Evolutionary conservation across 2,329 filamentous ascomycete genomes (phyloP), one percentile per base, ranked within the genome.

Genomic region (Trichoderma sp.): DNA sequence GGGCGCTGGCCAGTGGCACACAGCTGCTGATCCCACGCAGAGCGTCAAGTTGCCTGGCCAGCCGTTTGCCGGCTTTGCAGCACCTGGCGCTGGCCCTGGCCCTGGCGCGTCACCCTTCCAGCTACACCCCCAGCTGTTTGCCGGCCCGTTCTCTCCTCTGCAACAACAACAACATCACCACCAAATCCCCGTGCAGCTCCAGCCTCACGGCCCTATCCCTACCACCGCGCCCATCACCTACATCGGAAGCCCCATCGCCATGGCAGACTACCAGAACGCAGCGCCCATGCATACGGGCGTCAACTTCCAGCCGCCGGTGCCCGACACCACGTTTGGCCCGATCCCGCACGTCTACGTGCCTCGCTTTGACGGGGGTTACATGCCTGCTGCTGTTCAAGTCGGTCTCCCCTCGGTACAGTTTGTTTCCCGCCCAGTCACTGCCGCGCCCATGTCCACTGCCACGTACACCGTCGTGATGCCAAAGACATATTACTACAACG

Each of bases 291-390:
- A 76, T 34, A 71, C 71, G 55, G 82, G 81, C 62, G 72, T 83
- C 57, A 81, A 84, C 72, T 87, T 83, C 70, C 83, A 87, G 71
- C 86, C 85, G 1, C 85, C 83, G 30, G 83, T 85, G 17, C 83
- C 84, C 3, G 83, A 86, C 69, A 86, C 84, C 17, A 82, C 81
- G 50, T 79, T 81, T 71, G 86, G 85, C 3, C 81, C 83, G 2
- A 83, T 83, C 65, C 71, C 79, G 30, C 84, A 88, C 68, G 79
- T 80, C 21, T 88, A 86, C 69, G 75, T 83, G 60, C 85, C 86
- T 67, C 84, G 83, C 50, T 79, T 78, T 69, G 84, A 86, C 70
- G 73, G 71, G 50, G 72, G 72, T 30, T 45, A 54, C 63, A 58
- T 72, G 47, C 68, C 67, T 41, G 66, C 72, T 68, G 69, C 73